Evolutionary conservation across 441 rosid species (phyloP), one percentile per base, ranked within the genome.

Genomic region (Corymbia calophylla): DNA sequence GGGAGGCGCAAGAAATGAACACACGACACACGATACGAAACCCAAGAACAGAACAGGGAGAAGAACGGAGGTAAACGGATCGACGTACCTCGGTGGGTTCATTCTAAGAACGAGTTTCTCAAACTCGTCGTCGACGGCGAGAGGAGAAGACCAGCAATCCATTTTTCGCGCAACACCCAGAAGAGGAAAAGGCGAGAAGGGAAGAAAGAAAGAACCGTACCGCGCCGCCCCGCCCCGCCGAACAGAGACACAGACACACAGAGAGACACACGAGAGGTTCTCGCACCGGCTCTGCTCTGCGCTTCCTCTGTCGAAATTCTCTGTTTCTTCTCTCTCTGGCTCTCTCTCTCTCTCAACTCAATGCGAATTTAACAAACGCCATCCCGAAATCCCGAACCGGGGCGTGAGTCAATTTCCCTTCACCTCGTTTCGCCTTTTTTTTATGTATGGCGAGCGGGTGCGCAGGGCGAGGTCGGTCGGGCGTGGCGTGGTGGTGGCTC

Each of bases 81-180:
- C 54, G 31, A 27, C 55, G 53, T 88, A 94, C 98, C 97, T 94
- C 9, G 98, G 98, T 56, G 97, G 98, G 93, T 96, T 96, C 95
- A 96, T 95, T 58, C 97, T 93, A 89, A 94, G 93, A 16, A 95
- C 94, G 56, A 96, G 97, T 93, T 96, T 96, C 93, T 94, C 94
- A 89, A 94, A 96, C 91, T 96, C 98, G 88, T 95, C 95, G 88
- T 94, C 96, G 88, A 93, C 92, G 8, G 94, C 17, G 58, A 94
- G 82, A 88, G 96, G 90, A 87, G 94, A 91, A 87, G 95, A 91
- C 96, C 96, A 96, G 85, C 91, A 93, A 93, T 96, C 95, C 98
- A 96, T 87, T 53, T n/a, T 29, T 89, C 6, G 16, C n/a, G 8
- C 64, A 19, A 31, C 35, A 39, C 64, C 64, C 64, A 39, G 87